phyloP scores from a whole-genome alignment of 192 early-diverging fungal genomes.

The Coemansia sp. region DNA sequence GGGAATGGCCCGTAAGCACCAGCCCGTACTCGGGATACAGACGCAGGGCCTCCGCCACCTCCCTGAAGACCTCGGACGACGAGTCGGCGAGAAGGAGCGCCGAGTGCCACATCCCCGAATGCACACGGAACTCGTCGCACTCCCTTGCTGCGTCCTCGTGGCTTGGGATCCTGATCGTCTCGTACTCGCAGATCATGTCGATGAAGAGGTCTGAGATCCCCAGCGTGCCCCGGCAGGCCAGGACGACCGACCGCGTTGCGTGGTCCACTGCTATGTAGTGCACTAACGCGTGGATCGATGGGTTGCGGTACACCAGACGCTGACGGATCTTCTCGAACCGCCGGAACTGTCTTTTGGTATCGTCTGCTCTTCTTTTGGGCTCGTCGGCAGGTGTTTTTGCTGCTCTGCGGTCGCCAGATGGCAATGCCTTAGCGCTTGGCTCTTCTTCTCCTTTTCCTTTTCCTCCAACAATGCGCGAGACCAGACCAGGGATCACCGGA shows the following conservation, averaged over 20 bases:
- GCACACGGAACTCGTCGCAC: slow-evolving; percentile 58
- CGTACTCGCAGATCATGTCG: slow-evolving; percentile 82
- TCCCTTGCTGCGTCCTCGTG: slow-evolving; percentile 10
- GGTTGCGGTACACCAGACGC: slow-evolving; percentile 50
- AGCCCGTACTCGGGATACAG: slow-evolving; percentile 77
- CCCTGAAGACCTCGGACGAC: slow-evolving; percentile 68
- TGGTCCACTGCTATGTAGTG: slow-evolving; percentile 88
- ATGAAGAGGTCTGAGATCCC: slow-evolving; percentile 85
- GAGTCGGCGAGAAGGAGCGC: slow-evolving; percentile 69
- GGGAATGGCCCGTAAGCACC: slow-evolving; percentile 83
- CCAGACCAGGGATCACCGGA: slow-evolving; percentile 28
- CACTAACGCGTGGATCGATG: slow-evolving; percentile 70
- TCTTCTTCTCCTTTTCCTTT: not conserved
- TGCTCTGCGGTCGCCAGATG: not conserved
- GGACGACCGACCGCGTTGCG: slow-evolving; percentile 66
- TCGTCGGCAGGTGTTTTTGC: not conserved
- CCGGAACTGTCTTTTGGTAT: slow-evolving; percentile 33
- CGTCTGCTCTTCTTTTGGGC: slow-evolving; percentile 6
- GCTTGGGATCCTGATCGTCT: slow-evolving; percentile 26
- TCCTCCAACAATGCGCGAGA: slow-evolving; percentile 29
- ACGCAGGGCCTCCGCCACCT: slow-evolving; percentile 70
- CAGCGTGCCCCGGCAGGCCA: slow-evolving; percentile 87
- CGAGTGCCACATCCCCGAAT: slow-evolving; percentile 85
- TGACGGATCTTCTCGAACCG: slow-evolving; percentile 47
- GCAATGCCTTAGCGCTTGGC: not conserved